Base-by-base conservation (phyloP, 768 basidiomycete species). In the Amanita rimosa region DNA sequence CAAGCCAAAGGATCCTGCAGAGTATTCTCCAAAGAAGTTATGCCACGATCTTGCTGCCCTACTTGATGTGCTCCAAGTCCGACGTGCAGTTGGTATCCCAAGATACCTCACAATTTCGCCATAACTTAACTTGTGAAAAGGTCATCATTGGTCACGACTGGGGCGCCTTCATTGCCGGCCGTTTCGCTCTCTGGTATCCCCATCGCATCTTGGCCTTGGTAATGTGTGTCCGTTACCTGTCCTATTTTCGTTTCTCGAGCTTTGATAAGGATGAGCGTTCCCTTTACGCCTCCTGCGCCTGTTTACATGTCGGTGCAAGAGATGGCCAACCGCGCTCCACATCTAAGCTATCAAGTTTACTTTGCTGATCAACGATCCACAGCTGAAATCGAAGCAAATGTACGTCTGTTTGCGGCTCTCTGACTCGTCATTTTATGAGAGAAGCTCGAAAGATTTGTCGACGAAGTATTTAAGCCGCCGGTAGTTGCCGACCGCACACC, bases 121-220 rank as follows among this genome's bases (percentile, higher is more conserved):
- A 40, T 13, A n/a, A 11, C 19, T 41, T 24, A 14, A 46, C 31
- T 38, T 34, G 5, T 31, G 16, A 16, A 7, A 47, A 74, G 82
- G 70, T 85, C 9, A 63, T 88, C 49, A 69, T 88, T 50, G 88
- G 85, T 0, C 88, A 90, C 55, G 88, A 91, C 56, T 90, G 87
- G 87, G 88, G 88, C 4, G 67, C 83, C 2, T 75, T 67, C 52
- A 75, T 68, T 10, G 83, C 72, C 1, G 73, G 71, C 37, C 70
- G 86, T 17, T 81, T 91, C 55, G 79, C 83, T 9, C 67, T 86
- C 19, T 88, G 83, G 81, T 64, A 85, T 58, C 84, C 88, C 0
- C 64, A 78, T 11, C 71, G 84, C 29, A 53, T 85, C 31, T 55
- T 70, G 4, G 80, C 78, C 0, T 65, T 89, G 16, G 69, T 73